Evolutionary conservation across 495 filamentous ascomycete species (phyloP).

Genomic region (Xylaria bambusicola): DNA sequence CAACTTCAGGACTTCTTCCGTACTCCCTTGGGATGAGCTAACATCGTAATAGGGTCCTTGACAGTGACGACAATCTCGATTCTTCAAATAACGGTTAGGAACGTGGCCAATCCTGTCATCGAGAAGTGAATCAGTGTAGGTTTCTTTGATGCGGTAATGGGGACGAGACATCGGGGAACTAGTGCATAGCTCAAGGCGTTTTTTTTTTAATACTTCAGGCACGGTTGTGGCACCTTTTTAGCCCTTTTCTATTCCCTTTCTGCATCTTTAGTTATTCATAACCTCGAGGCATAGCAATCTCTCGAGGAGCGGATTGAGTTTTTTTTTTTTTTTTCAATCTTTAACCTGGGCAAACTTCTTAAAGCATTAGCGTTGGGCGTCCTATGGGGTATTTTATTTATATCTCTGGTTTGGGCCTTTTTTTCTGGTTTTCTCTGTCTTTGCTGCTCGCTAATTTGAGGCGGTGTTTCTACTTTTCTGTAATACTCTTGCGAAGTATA

Average conservation of each 20-base stretch:
- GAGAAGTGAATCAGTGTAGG: not conserved
- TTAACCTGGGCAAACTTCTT: too few species aligned
- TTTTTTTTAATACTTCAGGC: not conserved
- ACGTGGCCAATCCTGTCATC: too few species aligned
- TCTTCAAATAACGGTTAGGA: too few species aligned
- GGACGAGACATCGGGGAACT: not conserved
- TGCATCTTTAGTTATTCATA: too few species aligned
- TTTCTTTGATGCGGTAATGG: not conserved
- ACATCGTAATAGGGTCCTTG: slow-evolving; percentile 45
- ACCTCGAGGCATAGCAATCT: too few species aligned
- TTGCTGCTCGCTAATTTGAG: too few species aligned
- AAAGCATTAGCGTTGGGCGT: slow-evolving; percentile 23
- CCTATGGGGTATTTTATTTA: not conserved
- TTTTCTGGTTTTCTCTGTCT: too few species aligned
- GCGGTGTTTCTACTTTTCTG: too few species aligned
- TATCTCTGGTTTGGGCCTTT: too few species aligned
- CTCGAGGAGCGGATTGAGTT: slow-evolving; percentile 9
- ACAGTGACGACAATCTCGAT: slow-evolving; percentile 54
- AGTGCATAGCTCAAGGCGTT: slow-evolving; percentile 17
- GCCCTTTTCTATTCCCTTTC: not conserved
- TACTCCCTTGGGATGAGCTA: slow-evolving; percentile 15
- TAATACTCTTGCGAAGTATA: too few species aligned
- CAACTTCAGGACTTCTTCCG: not conserved
- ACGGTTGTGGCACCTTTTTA: not conserved
- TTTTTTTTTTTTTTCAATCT: too few species aligned